Evolutionary conservation across 108 stramenopile species (phyloP).

Genomic region (Nannochloropsis gaditana): DNA sequence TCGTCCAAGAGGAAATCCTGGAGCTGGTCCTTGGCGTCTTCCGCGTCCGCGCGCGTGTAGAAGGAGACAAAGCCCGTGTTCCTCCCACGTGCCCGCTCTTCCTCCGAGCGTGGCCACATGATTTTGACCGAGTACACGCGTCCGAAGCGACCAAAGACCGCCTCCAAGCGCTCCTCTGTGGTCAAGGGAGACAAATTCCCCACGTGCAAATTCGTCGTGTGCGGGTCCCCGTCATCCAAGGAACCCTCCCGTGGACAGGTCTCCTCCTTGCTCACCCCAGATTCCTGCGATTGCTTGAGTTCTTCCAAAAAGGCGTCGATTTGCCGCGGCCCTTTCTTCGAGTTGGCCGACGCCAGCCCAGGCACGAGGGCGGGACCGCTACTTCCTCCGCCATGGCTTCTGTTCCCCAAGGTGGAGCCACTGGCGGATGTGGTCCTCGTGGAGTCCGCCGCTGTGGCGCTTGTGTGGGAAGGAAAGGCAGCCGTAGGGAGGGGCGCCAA

Average conservation of each 20-base stretch:
- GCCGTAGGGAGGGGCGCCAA: background rate
- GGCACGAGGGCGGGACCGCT: background rate
- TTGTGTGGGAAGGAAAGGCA: background rate
- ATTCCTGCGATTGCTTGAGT: conserved; percentile 32
- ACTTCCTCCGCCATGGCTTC: background rate
- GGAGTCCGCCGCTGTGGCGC: no score
- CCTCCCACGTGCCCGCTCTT: conserved; percentile 69
- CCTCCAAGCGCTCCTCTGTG: conserved; percentile 73
- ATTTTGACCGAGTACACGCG: conserved; percentile 81
- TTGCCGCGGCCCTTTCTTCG: background rate
- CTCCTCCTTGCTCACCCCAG: background rate
- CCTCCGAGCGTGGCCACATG: conserved; percentile 84
- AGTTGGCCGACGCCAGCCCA: background rate
- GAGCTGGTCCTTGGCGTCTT: conserved; percentile 74
- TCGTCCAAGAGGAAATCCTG: conserved; percentile 51
- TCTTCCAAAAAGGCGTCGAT: conserved; percentile 48
- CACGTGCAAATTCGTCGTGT: conserved; percentile 53
- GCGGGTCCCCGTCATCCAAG: conserved; percentile 47
- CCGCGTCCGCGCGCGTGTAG: conserved; percentile 68
- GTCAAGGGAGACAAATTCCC: conserved; percentile 74
- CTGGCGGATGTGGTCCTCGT: background rate
- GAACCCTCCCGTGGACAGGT: conserved; percentile 39
- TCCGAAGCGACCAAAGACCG: conserved; percentile 76
- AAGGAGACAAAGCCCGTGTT: conserved; percentile 86
- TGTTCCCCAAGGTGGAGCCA: background rate